Base-by-base conservation (phyloP, 2,329 filamentous ascomycete genomes). In the Colletotrichum sp. region DNA sequence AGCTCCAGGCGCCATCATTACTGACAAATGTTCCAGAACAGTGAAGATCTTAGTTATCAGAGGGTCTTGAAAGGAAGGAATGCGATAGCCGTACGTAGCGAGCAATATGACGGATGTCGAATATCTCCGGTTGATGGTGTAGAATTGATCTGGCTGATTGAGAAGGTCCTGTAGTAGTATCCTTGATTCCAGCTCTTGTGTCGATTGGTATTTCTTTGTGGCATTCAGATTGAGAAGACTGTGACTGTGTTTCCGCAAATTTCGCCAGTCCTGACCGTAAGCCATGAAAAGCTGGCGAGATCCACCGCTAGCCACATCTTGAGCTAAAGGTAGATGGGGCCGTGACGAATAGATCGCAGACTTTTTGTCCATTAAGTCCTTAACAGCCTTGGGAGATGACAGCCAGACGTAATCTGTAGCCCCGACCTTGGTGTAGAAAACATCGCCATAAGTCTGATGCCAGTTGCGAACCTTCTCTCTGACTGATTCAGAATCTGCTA, bases 341-440 rank as follows among this genome's bases (percentile, higher is more conserved):
- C 39, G 39, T 6, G 39, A 44, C 5, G 39, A 44, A n/a, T 44
- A 44, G 18, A 44, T 44, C 9, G 39, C 39, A n/a, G 39, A 44
- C 39, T n/a, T 44, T 5, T 44, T 44, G 39, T 44, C 39, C 39
- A 44, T 44, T 10, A 44, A n/a, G 39, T 44, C 39, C 36, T 85
- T 81, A 21, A 86, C 87, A 18, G 88, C 80, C 36, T 82, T 72
- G 76, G 88, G 86, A 8, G 84, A 85, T 8, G 86, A 87, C 63
- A 88, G 88, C 87, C 87, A 88, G 60, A 89, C 84, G 75, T 88
- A 87, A 6, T 84, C 82, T 4, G 82, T 82, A 28, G 87, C 87
- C 36, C 88, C 88, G 16, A 88, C 86, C 70, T 87, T 81, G 63
- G 83, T 85, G 78, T 87, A 83, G 78, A 87, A 88, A 71, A 88